Evolutionary conservation across 257 asterid genomes (phyloP), one percentile per base, ranked within the genome.

Genomic region (Schizonepeta tenuifolia): DNA sequence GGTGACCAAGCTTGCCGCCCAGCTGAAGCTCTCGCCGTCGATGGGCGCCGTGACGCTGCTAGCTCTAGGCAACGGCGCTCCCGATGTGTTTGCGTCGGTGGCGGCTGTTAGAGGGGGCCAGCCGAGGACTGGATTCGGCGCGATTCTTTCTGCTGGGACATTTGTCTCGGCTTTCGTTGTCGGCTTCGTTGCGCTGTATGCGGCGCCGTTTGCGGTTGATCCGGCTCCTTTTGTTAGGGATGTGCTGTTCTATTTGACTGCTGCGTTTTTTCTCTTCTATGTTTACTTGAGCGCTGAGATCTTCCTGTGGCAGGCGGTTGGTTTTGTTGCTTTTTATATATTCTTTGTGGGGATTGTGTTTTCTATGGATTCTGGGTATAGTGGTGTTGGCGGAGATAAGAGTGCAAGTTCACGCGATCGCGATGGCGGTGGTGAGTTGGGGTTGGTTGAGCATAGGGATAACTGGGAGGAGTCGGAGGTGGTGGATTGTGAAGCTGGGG

Each of bases 281-380:
- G 99, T 95, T 17, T 95, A 91, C 81, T 78, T 95, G 92, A 95
- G 98, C 76, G 98, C 95, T 38, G 98, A 92, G 94, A 95, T 95
- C 78, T 90, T 71, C 83, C 66, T 95, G 81, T 95, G 98, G 99
- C 99, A 95, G 82, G 99, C 98, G 18, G 74, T 95, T 85, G 99
- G 91, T 14, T 91, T 95, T 86, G 97, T 95, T 77, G 90, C 83
- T 1, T 95, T 91, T 82, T 95, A 95, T 71, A 21, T 91, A 18
- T 95, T 95, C 78, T 95, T 95, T 78, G 96, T 94, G 46, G 98
- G 88, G 75, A 74, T 94, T 80, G 99, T 95, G 75, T 87, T 95
- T 79, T 91, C 84, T 73, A 95, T 95, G 99, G 99, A 95, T 85
- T 77, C 86, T 49, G 97, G 95, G 17, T 78, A 75, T 58, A 49